Evolutionary conservation across 2,329 filamentous ascomycete species (phyloP), one percentile per base, ranked within the genome.

Genomic region (Pseudocercospora eumusae): DNA sequence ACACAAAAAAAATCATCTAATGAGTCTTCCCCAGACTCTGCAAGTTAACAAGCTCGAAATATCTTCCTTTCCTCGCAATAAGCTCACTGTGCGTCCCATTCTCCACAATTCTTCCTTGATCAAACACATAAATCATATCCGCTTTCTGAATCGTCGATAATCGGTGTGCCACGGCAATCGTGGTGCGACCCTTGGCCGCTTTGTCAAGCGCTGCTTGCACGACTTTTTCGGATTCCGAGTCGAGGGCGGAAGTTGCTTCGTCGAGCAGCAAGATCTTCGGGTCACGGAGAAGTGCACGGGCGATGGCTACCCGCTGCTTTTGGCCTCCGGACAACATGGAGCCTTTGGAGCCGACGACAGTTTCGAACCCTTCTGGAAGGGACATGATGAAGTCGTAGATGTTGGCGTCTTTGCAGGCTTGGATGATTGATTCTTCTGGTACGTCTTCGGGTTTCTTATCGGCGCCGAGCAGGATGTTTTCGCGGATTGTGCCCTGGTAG

Each of bases 91-190:
- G 93, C 8, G 87, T 92, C 4, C 93, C 93, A 68, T 85, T 84
- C 80, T 98, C 93, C 1, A 96, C 90, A 47, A 98, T 86, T 63
- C 86, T 84, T 7, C 93, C 95, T 70, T 91, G 88, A 75, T 97
- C 93, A 74, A 98, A 95, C n/a, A 98, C 93, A 68, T 96, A 97
- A 70, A 98, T 98, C 54, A 93, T 80, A 73, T 98, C 93, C 0
- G 93, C 93, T 74, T 95, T 93, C 74, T 96, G 92, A 64, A 98
- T 97, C 0, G 95, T 97, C 72, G 88, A 92, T 5, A 99, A 80
- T 23, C 95, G 84, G 77, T 99, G 93, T 2, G 95, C 95, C 0
- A 99, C 93, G 0, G 93, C 93, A 65, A 99, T 95, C 0, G 93
- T 98, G 6, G 77, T 69, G 66, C 76, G 56, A 49, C 88, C 92